A percentile compares a stretch with the other conserved stretches of the same genome.
phyloP scores from a whole-genome alignment of 306 rosid species.

The Rosa rugosa region DNA sequence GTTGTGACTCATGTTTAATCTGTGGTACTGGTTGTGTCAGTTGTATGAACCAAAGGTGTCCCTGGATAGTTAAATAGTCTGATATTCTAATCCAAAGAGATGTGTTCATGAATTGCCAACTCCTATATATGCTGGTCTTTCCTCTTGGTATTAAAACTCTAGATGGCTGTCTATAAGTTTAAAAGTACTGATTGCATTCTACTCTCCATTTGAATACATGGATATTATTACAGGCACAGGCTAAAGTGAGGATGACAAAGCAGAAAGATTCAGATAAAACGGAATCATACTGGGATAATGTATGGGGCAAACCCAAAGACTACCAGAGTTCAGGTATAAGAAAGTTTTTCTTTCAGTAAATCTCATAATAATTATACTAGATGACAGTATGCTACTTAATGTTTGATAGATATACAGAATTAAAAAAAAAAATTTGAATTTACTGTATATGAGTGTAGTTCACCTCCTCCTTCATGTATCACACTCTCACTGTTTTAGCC shows the following conservation, averaged over 20 bases:
- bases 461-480: not conserved
- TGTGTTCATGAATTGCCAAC: not conserved
- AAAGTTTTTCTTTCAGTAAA: not conserved
- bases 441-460: not conserved
- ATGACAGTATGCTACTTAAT: not conserved
- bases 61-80: not conserved
- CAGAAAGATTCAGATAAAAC: conserved; percentile 51
- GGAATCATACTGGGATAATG: conserved; percentile 68
- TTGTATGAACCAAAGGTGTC: not conserved
- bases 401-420: not conserved
- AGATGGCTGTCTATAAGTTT: not conserved
- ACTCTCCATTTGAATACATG: not conserved
- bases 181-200: not conserved
- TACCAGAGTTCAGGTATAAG: conserved; percentile 60
- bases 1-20: not conserved
- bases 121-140: not conserved
- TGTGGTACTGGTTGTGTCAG: not conserved
- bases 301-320: conserved; percentile 68
- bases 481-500: not conserved
- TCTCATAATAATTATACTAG: not conserved
- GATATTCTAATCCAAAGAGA: not conserved
- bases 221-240: conserved; percentile 55
- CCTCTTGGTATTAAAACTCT: not conserved
- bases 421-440: not conserved
- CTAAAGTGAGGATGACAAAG: conserved; percentile 73